Evolutionary conservation across 768 basidiomycete species (phyloP), one percentile per base, ranked within the genome.

Genomic region (Lactarius quietus): DNA sequence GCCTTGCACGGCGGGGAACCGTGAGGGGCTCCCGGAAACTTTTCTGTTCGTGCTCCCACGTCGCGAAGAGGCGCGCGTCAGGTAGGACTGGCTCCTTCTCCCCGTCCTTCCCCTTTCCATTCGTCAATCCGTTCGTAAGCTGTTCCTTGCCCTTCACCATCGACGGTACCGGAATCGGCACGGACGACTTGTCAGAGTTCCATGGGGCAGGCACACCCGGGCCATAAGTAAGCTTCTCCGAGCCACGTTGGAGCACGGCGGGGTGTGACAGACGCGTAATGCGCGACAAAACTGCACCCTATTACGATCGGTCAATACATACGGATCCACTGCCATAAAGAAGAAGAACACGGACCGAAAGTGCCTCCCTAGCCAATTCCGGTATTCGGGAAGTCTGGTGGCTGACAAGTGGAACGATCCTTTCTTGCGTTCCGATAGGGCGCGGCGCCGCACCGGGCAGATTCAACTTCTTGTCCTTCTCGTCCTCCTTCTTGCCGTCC

Each of bases 231-330:
- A 82, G 74, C 63, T 76, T 81, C 58, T 80, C 71, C 4, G 66
- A 60, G 29, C 73, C 84, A 18, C 87, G 83, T 55, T 81, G 77
- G 39, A 92, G 79, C 1, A 85, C 80, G 0, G 86, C 82, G 3
- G 90, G 90, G 70, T 90, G 88, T 0, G 79, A 74, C 18, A 93
- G 78, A 5, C 86, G 83, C 10, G 82, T 85, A 14, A 86, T 84
- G 23, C 90, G 84, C 12, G 80, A 74, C 54, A 84, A 73, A 41
- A 90, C 82, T 15, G 84, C 70, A 20, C 83, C 80, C 84, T 88
- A 71, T 20, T 31, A 33, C 20, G 23, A 23, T 20, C 15, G 15
- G 53, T 20, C 28, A 33, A 33, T 33, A 8, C 33, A 8, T 33
- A 33, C 20, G 54, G 3, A 18, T 29, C 12, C 18, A 3, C n/a